Conservation (phyloP, 1,284 basidiomycete species). For the Ganoderma boninense region DNA sequence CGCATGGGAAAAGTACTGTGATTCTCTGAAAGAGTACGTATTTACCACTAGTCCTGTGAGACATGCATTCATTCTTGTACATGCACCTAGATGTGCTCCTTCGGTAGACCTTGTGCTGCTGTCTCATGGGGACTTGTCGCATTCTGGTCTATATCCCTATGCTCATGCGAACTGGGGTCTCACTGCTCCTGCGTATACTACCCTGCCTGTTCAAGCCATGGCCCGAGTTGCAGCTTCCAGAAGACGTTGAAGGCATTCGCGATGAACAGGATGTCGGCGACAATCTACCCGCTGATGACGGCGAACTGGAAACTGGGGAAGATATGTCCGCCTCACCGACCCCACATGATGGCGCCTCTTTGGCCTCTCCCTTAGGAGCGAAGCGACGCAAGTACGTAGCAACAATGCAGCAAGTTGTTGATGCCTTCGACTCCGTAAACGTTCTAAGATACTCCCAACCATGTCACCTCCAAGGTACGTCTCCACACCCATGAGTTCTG, state of each 20-base stretch:
- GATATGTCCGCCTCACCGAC: constrained; percentile 10
- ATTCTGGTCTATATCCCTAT: constrained; percentile 92
- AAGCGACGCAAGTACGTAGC: constrained; percentile 71
- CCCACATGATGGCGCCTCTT: constrained; percentile 3
- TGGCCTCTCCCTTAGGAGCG: constrained; percentile 10
- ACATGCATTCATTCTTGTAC: constrained; percentile 1
- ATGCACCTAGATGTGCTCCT: constrained; percentile 65
- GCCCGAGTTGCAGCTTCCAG: constrained; percentile 88
- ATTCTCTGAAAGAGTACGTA: constrained; percentile 70
- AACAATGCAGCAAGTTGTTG: constrained; percentile 87
- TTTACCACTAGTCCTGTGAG: constrained; percentile 1
- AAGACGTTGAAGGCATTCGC: constrained; percentile 84
- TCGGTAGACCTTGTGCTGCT: constrained; percentile 88
- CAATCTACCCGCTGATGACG: constrained; percentile 6
- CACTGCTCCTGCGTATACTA: constrained; percentile 94
- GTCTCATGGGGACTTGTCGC: constrained; percentile 92
- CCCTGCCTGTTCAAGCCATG: constrained; percentile 96
- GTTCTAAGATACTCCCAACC: constrained; percentile 96
- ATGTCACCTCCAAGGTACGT: constrained; percentile 89
- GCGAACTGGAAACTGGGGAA: background rate
- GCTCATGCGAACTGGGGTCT: constrained; percentile 90
- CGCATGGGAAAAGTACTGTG: constrained; percentile 70
- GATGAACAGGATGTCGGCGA: constrained; percentile 73
- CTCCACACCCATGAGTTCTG: background rate
- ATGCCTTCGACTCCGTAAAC: constrained; percentile 93